Conservation (phyloP, 2,329 filamentous ascomycete species). For the Fusarium solani-melongenae region DNA sequence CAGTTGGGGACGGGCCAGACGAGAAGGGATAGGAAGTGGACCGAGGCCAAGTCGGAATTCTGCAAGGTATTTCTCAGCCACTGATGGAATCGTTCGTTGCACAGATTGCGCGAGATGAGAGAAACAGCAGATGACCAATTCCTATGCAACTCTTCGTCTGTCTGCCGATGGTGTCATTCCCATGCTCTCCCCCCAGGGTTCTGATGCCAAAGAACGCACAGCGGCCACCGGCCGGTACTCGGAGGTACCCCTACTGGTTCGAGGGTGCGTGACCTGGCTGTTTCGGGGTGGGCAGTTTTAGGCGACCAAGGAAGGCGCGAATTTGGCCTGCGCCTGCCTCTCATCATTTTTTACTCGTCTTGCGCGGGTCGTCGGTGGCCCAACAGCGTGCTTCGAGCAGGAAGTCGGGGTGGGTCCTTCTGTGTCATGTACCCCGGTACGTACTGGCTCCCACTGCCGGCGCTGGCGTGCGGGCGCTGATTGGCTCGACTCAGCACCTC, state of each 20-base stretch:
- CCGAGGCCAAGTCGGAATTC: not conserved
- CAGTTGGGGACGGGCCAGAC: slow-evolving; percentile 10
- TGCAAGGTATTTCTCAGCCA: not conserved
- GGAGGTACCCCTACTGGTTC: slow-evolving; percentile 29
- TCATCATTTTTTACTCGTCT: slow-evolving; percentile 24
- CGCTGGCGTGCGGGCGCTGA: slow-evolving; percentile 23
- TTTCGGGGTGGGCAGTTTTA: slow-evolving; percentile 27
- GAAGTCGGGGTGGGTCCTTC: slow-evolving; percentile 44
- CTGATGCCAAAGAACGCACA: not conserved
- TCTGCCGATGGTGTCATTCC: slow-evolving; percentile 33
- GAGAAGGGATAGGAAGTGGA: slow-evolving; percentile 1
- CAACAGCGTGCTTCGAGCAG: slow-evolving; percentile 39
- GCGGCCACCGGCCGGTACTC: slow-evolving; percentile 44
- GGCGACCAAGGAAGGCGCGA: not conserved
- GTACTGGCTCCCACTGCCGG: slow-evolving; percentile 29
- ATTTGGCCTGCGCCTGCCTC: slow-evolving; percentile 17
- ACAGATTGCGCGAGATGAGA: not conserved
- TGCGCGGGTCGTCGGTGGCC: slow-evolving; percentile 45
- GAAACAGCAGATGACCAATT: slow-evolving; percentile 27
- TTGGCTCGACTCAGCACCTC: slow-evolving; percentile 21
- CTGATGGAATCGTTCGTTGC: slow-evolving; percentile 1
- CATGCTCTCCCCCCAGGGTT: slow-evolving; percentile 8
- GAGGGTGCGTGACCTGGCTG: not conserved
- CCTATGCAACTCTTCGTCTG: slow-evolving; percentile 2
- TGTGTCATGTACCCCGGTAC: slow-evolving; percentile 19